Evolutionary conservation across 306 rosid genomes (phyloP), one percentile per base, ranked within the genome.

Genomic region (Dalbergia oliveri): DNA sequence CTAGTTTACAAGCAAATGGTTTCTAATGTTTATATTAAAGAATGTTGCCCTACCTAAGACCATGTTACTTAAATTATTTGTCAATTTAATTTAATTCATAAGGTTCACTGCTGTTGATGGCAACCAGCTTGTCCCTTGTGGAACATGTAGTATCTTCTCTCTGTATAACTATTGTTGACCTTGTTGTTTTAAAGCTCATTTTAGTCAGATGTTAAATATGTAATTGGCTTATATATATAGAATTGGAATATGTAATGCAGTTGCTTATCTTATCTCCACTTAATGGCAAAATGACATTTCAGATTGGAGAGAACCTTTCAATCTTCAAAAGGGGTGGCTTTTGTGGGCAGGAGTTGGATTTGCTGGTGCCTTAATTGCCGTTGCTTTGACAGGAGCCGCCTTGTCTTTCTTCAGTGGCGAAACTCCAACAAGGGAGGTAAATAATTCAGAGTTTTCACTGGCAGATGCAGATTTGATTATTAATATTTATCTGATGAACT

Each of bases 341-440:
- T 81, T 90, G 82, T 92, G 94, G 97, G 97, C 94, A 23, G 94
- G 88, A 68, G 47, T 86, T 56, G 97, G 97, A 74, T 88, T 90
- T 57, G 87, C 39, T 44, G 94, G 88, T 82, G 94, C 94, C 49
- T 19, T 90, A 16, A 73, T 72, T 59, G 90, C 90, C 59, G 85
- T 92, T 41, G 85, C 89, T 11, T 79, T 82, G 66, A 86, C 90
- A 11, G 97, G 94, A 75, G 89, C 73, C 26, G 89, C 76, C 10
- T 8, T 71, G 83, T 86, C 97, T 60, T 81, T 83, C 49, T 90
- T 88, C 19, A 82, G 81, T 4, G 92, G 94, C n/a, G 91, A 87
- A 68, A 69, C 80, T 58, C 93, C 90, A 7, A 26, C 89, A 82
- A 86, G 93, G 86, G 93, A 88, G 90, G 93, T 92, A 64, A 37